These are phyloP conservation scores for Mycena rebaudengoi DNA, from an alignment of 768 basidiomycete genomes.

Conservation along the genomic window DNA sequence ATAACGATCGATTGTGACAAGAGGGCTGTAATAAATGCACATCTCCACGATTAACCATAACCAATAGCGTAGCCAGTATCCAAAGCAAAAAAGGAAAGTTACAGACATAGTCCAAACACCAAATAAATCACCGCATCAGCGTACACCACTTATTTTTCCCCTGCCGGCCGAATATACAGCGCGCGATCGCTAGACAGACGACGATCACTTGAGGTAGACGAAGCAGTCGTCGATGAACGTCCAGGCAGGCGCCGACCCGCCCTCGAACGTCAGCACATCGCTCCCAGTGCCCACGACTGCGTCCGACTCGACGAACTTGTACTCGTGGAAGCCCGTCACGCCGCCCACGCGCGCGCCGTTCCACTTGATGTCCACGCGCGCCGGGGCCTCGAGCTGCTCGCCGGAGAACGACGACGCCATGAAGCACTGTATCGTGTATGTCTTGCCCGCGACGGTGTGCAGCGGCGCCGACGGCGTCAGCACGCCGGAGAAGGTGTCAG, in stretches of 20 bases:
- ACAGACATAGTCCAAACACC: no score
- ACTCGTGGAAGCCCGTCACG: conserved; percentile 47
- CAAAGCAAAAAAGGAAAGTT: no score
- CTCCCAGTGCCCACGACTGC: conserved; percentile 47
- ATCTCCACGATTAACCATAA: no score
- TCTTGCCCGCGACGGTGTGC: conserved; percentile 44
- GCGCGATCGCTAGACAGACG: no score
- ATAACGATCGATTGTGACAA: no score
- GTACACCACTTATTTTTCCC: no score
- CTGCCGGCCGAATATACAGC: no score
- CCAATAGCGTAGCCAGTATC: no score
- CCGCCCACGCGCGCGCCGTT: conserved; percentile 46
- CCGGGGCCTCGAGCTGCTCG: conserved; percentile 37
- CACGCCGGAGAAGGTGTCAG: conserved; percentile 48
- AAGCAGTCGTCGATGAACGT: conserved; percentile 56
- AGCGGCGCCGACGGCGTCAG: conserved; percentile 43
- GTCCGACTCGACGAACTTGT: conserved; percentile 44
- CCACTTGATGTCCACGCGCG: conserved; percentile 53
- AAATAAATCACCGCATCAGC: no score
- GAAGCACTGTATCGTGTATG: conserved; percentile 54
- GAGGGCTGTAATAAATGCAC: no score
- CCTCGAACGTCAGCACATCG: conserved; percentile 50
- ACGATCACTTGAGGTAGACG: no score
- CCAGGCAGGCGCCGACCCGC: conserved; percentile 57
- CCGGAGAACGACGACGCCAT: conserved; percentile 49